Evolutionary conservation across 169 alveolate genomes (phyloP), one percentile per base, ranked within the genome.

Genomic region (Plasmodium gaboni): DNA sequence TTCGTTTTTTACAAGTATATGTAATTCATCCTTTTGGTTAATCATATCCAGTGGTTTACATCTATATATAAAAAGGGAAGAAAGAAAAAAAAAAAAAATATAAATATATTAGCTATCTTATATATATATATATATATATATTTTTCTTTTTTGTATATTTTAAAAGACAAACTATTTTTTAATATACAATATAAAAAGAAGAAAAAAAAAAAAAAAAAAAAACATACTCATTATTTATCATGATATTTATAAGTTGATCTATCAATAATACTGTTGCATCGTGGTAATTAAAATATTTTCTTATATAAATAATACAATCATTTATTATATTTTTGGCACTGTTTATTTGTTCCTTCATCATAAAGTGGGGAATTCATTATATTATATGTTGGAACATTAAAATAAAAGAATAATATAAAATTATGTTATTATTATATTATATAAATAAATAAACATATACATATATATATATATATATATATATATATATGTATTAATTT

Each of bases 291-390:
- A 80, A 80, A 70, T 80, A 80, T 60, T 71, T 57, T 70, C 69
- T 80, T 53, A 80, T n/a, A 60, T 71, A 80, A 59, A 55, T 60
- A 57, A 80, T 55, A 70, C 90, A 28, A 32, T 80, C 90, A 17
- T 70, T 80, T 51, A 67, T 61, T 32, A 80, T 42, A 67, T 9
- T 15, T 60, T 59, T 80, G 15, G 22, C 83, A 38, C 48, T 44
- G 13, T 44, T 80, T 38, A 53, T 50, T 67, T 64, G 50, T 67
- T 28, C 83, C 13, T 59, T 80, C 90, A 80, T 80, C 55, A 80
- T 80, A 55, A 17, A 55, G 0, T 12, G 17, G 17, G 64, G 17
- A 12, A 17, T n/a, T 17, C 69, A 73, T 15, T 55, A 55, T 55
- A 17, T 38, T 0, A 5, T 38, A 5, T 38, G 9, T 38, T 38